Percentiles rank a stretch among this genome's conserved stretches.
Conservation (phyloP, 441 rosid species). For the Eugenia klotzschiana region DNA sequence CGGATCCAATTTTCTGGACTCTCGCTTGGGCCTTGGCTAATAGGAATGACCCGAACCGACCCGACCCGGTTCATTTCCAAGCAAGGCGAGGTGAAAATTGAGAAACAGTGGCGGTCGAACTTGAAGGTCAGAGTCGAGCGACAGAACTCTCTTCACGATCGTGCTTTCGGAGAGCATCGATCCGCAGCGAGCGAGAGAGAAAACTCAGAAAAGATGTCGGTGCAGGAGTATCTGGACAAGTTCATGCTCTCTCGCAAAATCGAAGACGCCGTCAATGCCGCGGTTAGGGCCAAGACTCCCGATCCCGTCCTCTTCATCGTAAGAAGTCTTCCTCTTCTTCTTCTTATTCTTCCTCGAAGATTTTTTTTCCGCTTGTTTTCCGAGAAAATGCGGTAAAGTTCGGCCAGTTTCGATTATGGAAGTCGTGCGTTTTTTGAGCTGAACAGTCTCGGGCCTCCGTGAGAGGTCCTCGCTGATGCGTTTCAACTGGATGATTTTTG, state of each 20-base stretch:
- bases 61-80: neutral
- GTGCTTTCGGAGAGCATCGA: neutral
- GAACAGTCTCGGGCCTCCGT: neutral
- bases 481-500: neutral
- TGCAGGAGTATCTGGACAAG: slow-evolving; percentile 87
- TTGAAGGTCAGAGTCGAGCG: neutral
- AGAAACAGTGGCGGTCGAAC: neutral
- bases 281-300: slow-evolving; percentile 80
- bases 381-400: neutral
- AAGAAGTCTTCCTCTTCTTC: neutral
- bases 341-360: neutral
- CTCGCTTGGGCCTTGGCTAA: neutral
- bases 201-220: slow-evolving; percentile 43
- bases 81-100: neutral
- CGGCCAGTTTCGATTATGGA: neutral
- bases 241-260: slow-evolving; percentile 85
- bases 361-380: neutral
- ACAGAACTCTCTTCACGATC: neutral
- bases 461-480: neutral
- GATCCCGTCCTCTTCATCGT: slow-evolving; percentile 97
- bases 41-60: neutral
- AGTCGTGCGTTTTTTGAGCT: neutral
- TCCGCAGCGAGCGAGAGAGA: neutral
- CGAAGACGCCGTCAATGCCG: slow-evolving; percentile 97
- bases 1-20: neutral